Evolutionary conservation across 2,329 filamentous ascomycete species (phyloP), one percentile per base, ranked within the genome.

Genomic region (Neoascochyta sp.): DNA sequence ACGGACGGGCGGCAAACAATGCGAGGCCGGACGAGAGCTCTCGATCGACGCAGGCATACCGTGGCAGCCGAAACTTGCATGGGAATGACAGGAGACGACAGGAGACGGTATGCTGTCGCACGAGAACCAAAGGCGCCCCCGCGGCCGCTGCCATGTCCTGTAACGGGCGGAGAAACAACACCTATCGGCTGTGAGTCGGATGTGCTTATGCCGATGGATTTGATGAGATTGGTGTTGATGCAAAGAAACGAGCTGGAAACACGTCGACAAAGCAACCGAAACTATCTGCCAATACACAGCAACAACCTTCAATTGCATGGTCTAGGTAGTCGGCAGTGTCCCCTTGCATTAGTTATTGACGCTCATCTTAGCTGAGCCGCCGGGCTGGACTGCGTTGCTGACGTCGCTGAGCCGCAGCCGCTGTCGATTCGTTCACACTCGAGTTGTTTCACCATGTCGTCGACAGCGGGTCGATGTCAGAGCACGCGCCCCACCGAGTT

Each of bases 41-140:
- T 24, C 31, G 43, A 47, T 50, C 41, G 37, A 43, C 41, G 30
- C 44, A 45, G 36, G 46, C 36, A 45, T 43, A n/a, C 24, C 24
- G 9, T 11, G 11, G 21, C 22, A 35, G 19, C 29, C 34, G 46
- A 45, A 43, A 45, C 41, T n/a, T 23, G 25, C 11, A 23, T 14
- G 21, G 19, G 23, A 35, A 30, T 32, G 31, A 35, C 20, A 37
- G 39, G 27, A 36, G 13, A 16, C 24, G 31, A 35, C 20, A 37
- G 39, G 27, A 36, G 13, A 16, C 24, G 14, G 16, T 13, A 20
- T 24, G 26, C 18, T n/a, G 16, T 25, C 16, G 16, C 19, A 27
- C 9, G 9, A 11, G 12, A 16, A 13, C 24, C 7, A 20, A 7
- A 10, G 7, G 7, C 7, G 7, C 10, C 10, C 18, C 10, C 18